Evolutionary conservation across 805 yeast genomes (phyloP), one percentile per base, ranked within the genome.

Genomic region (Debaryomyces castellii): DNA sequence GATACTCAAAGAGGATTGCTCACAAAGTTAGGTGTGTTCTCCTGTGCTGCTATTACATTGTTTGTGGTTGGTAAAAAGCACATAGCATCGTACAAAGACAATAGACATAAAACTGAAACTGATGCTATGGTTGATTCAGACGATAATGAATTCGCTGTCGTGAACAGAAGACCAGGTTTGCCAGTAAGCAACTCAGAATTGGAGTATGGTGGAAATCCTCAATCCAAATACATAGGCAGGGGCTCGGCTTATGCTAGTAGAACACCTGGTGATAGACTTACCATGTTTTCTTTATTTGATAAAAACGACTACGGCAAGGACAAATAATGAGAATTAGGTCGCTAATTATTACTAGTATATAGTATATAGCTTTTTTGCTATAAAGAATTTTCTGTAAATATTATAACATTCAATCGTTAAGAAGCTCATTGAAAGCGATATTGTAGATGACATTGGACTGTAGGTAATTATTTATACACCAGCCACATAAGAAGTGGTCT

Each of bases 151-250:
- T 69, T 68, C 47, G 43, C 50, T 22, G 50, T 48, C 3, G 46
- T 78, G 1, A 63, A 62, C 39, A 9, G 71, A 10, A 74, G 74
- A 51, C 87, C 86, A 1, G 87, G 87, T 1, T 74, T 80, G 43
- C 85, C 85, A 3, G 43, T 48, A 14, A 54, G 60, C 44, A 59
- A 64, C 43, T 68, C 70, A 5, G 54, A 55, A 10, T 58, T 64
- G 9, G 65, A 61, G 38, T 60, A 66, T 12, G 68, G 66, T 5
- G 67, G 64, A 18, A 55, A 64, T 37, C 67, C 90, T 49, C 81
- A 81, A 50, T 79, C 85, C 43, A 81, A 77, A 54, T 87, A 76
- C 57, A 87, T 83, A 53, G 92, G 90, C 4, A 73, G 85, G 0
- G 88, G 89, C 0, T 68, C 69, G 44, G 77, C 87, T 40, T 83